These are phyloP conservation scores for Pistacia integerrima DNA, from an alignment of 345 rosid genomes.

Conservation along the genomic window DNA sequence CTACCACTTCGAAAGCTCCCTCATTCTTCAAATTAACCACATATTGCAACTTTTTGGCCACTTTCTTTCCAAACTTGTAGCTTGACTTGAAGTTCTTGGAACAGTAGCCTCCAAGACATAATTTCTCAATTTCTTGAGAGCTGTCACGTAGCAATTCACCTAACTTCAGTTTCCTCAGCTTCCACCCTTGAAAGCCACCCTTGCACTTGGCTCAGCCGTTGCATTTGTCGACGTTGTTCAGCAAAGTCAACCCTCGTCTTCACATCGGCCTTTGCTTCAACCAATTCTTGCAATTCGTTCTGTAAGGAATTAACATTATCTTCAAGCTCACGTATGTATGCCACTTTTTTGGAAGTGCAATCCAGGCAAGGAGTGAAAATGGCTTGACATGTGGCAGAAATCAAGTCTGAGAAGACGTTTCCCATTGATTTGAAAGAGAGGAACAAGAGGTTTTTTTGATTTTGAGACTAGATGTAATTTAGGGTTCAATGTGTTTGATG, in stretches of 20 bases:
- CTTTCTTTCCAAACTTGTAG: neutral
- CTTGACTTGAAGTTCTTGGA: neutral
- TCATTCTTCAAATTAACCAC: neutral
- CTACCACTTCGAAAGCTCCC: neutral
- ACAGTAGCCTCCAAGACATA: neutral
- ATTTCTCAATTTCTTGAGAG: neutral
- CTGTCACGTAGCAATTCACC: neutral
- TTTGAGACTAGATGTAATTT: no score
- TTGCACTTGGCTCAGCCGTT: neutral
- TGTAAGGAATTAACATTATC: no score
- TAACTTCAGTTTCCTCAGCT: neutral
- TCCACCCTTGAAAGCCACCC: neutral
- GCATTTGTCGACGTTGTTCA: neutral
- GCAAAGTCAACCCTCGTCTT: neutral
- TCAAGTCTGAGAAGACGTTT: no score
- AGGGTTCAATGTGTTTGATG: no score
- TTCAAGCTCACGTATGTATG: no score
- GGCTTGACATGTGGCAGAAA: no score
- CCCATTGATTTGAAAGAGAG: no score
- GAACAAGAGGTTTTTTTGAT: no score
- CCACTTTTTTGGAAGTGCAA: no score
- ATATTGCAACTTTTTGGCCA: neutral
- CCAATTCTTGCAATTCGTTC: no score
- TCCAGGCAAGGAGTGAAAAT: no score
- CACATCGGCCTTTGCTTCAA: no score